These are phyloP conservation scores for Myrica gale DNA, from an alignment of 306 rosid genomes.

Conservation along the genomic window DNA sequence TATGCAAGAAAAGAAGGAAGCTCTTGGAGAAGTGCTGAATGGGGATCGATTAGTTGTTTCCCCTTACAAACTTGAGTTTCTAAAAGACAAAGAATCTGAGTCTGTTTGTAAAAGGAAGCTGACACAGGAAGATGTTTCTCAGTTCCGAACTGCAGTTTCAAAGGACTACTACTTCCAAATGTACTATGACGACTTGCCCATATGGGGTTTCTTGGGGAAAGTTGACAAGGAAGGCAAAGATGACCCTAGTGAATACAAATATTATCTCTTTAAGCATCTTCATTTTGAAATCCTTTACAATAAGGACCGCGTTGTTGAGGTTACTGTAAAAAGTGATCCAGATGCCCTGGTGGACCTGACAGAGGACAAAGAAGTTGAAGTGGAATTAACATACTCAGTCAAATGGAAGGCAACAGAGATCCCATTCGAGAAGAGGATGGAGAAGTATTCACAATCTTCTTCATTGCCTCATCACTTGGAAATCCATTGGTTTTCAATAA, in stretches of 20 bases:
- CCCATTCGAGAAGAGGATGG: constrained; percentile 52
- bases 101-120: constrained; percentile 36
- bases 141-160: constrained; percentile 41
- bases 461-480: constrained; percentile 37
- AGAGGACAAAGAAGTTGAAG: constrained; percentile 37
- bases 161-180: constrained; percentile 51
- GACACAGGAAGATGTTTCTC: constrained; percentile 38
- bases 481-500: constrained; percentile 54
- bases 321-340: constrained; percentile 35
- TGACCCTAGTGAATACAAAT: constrained; percentile 25
- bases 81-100: constrained; percentile 34
- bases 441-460: constrained; percentile 50
- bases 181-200: constrained; percentile 54
- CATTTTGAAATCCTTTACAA: constrained; percentile 45
- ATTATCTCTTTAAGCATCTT: constrained; percentile 37
- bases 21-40: constrained; percentile 53
- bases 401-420: constrained; percentile 45
- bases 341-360: constrained; percentile 38
- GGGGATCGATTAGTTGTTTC: constrained; percentile 50
- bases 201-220: constrained; percentile 56
- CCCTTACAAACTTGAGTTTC: constrained; percentile 43
- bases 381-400: constrained; percentile 52
- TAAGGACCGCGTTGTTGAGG: constrained; percentile 43
- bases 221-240: constrained; percentile 39
- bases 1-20: constrained; percentile 50